Percentiles rank a stretch among this genome's conserved stretches.
Conservation (phyloP, 306 rosid genomes). For the Dalbergia cochinchinensis region DNA sequence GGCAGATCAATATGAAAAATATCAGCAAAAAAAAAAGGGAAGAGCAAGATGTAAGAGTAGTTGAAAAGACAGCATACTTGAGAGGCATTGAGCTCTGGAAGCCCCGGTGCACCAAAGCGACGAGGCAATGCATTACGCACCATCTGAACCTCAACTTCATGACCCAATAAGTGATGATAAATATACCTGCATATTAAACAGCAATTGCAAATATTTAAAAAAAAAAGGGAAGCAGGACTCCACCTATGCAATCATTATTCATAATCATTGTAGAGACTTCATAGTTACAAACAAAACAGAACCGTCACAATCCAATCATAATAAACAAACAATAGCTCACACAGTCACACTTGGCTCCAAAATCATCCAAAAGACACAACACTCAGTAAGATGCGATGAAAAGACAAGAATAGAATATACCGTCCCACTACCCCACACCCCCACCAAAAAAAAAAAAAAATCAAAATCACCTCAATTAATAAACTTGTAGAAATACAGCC, state of each 20-base stretch:
- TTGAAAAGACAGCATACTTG: slow-evolving; percentile 68
- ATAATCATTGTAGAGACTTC: slow-evolving; percentile 6
- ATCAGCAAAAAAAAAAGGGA: not conserved
- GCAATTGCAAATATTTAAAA: slow-evolving; percentile 5
- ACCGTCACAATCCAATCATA: slow-evolving; percentile 7
- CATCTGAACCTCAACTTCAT: slow-evolving; percentile 99
- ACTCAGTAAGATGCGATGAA: slow-evolving; percentile 1
- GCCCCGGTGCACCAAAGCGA: slow-evolving; percentile 99
- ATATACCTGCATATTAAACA: slow-evolving; percentile 74
- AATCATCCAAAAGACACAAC: slow-evolving; percentile 15
- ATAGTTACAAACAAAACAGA: slow-evolving; percentile 36
- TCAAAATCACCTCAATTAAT: not conserved
- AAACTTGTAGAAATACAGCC: not conserved
- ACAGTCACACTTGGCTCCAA: slow-evolving; percentile 18
- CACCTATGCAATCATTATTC: not conserved
- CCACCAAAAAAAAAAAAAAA: no score
- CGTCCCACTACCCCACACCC: not conserved
- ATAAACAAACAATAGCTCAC: not conserved
- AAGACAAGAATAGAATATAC: not conserved
- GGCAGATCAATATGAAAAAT: not conserved
- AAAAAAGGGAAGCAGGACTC: slow-evolving; percentile 6
- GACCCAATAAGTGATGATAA: slow-evolving; percentile 96
- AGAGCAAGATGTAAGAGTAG: slow-evolving; percentile 26
- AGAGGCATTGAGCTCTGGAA: slow-evolving; percentile 98
- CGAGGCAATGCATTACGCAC: slow-evolving; percentile 97